These are phyloP conservation scores for Barnettozyma siamensis DNA, from an alignment of 805 yeast species.

Conservation along the genomic window DNA sequence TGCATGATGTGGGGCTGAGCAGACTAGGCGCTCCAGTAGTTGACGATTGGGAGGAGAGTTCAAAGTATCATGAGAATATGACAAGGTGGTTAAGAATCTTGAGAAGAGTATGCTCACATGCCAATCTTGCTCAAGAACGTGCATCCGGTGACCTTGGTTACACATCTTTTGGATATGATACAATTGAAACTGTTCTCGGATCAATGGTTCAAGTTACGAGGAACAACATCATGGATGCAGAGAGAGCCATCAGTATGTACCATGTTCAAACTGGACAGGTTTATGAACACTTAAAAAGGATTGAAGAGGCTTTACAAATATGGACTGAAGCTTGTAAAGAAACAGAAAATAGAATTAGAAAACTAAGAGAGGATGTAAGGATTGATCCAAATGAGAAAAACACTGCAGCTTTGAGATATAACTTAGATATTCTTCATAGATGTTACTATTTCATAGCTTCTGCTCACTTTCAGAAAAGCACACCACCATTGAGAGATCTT, in stretches of 20 bases:
- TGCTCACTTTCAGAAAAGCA: constrained; percentile 53
- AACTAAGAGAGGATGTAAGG: constrained; percentile 2
- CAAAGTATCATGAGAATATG: constrained; percentile 40
- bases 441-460: constrained; percentile 74
- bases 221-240: constrained; percentile 41
- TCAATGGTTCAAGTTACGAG: constrained; percentile 56
- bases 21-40: constrained; percentile 39
- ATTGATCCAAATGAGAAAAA: constrained; percentile 18
- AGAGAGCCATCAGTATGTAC: constrained; percentile 41
- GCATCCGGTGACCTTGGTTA: not conserved
- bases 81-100: constrained; percentile 63
- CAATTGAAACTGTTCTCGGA: constrained; percentile 63
- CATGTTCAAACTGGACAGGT: constrained; percentile 63
- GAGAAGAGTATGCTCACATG: constrained; percentile 81
- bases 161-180: constrained; percentile 26
- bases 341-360: constrained; percentile 8
- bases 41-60: constrained; percentile 44
- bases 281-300: constrained; percentile 49
- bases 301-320: constrained; percentile 42
- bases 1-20: constrained; percentile 47
- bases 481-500: constrained; percentile 26
- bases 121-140: constrained; percentile 34
- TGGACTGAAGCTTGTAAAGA: constrained; percentile 33
- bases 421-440: constrained; percentile 62
- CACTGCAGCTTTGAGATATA: constrained; percentile 32